These are phyloP conservation scores for Eucalyptus microcorys DNA, from an alignment of 345 rosid species.

Conservation along the genomic window DNA sequence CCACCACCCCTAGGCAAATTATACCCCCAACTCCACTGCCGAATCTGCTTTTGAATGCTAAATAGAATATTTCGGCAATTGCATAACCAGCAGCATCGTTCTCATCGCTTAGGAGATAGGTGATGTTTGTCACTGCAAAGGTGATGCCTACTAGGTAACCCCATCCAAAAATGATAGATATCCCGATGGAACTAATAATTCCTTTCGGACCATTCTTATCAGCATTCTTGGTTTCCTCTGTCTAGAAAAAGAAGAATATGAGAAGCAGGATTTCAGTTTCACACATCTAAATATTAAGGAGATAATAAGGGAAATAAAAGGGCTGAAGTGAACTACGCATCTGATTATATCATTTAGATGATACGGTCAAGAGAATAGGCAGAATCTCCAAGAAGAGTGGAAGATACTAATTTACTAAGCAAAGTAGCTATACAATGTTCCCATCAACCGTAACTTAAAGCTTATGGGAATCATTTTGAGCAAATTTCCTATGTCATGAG, in stretches of 20 bases:
- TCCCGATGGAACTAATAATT: constrained; percentile 76
- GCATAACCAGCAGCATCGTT: constrained; percentile 92
- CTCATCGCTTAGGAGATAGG: constrained; percentile 55
- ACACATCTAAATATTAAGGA: background rate
- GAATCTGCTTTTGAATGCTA: constrained; percentile 73
- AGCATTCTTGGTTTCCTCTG: constrained; percentile 92
- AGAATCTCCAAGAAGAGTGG: background rate
- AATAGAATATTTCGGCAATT: constrained; percentile 79
- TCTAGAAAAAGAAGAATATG: constrained; percentile 23
- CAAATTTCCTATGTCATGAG: background rate
- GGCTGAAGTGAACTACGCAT: background rate
- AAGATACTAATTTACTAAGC: background rate
- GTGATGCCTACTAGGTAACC: constrained; percentile 82
- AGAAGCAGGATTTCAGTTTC: background rate
- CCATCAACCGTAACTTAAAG: background rate
- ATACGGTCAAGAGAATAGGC: background rate
- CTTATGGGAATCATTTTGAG: background rate
- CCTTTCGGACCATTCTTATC: constrained; percentile 87
- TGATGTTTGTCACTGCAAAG: constrained; percentile 75
- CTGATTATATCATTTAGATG: background rate
- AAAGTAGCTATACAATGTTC: background rate
- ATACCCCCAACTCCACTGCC: constrained; percentile 89
- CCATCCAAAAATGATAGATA: constrained; percentile 93
- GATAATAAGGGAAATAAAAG: background rate
- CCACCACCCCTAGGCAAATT: constrained; percentile 74